Conservation (phyloP, 78 protist genomes). For the Tieghemostelium lacteum region DNA sequence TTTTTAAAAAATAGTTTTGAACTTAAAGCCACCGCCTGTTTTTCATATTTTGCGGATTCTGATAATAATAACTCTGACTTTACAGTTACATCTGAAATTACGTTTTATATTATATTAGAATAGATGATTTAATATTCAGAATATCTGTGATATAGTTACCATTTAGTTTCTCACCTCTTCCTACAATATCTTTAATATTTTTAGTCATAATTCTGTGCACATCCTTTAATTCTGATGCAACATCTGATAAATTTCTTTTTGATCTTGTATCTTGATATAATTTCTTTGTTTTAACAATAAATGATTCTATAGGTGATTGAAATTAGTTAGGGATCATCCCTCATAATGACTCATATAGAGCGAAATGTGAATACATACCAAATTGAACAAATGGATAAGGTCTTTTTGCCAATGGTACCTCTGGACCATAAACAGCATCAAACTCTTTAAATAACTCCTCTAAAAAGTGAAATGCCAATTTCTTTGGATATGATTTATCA, state of each 20-base stretch:
- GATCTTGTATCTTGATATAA: conserved; percentile 85
- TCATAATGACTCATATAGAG: neutral
- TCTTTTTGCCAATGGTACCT: conserved; percentile 85
- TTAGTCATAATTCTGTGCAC: conserved; percentile 88
- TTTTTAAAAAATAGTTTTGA: conserved; percentile 40
- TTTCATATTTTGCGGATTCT: conserved; percentile 49
- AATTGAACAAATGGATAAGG: conserved; percentile 91
- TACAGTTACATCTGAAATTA: conserved; percentile 23
- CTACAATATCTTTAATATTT: conserved; percentile 89
- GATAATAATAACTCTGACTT: conserved; percentile 51
- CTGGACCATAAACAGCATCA: conserved; percentile 50
- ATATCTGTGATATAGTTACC: conserved; percentile 20
- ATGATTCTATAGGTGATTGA: conserved; percentile 62
- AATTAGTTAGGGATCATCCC: neutral
- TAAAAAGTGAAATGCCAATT: conserved; percentile 85
- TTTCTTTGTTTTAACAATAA: conserved; percentile 79
- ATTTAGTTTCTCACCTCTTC: conserved; percentile 89
- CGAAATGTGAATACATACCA: conserved; percentile 39
- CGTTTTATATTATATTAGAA: neutral
- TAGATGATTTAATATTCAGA: neutral
- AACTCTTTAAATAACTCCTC: conserved; percentile 89
- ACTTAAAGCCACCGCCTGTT: conserved; percentile 39
- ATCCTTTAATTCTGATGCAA: conserved; percentile 79
- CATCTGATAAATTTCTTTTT: conserved; percentile 75
- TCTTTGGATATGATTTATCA: conserved; percentile 88